Evolutionary conservation across 2,329 filamentous ascomycete genomes (phyloP).

Genomic region (Triangularia verruculosa): DNA sequence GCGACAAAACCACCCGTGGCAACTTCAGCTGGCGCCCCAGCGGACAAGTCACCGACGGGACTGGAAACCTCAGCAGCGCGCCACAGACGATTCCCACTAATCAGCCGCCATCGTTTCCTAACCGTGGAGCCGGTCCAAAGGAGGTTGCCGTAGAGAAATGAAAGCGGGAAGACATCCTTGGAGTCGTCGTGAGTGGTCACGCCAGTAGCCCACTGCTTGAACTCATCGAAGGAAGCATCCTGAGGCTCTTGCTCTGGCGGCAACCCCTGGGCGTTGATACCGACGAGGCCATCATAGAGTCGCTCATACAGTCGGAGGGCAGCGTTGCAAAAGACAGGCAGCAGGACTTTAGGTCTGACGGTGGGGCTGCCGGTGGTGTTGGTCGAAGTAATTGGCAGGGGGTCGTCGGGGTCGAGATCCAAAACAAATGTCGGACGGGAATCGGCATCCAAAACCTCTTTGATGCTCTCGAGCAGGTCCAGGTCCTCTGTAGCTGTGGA

Average conservation of each 20-base stretch:
- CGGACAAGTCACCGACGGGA: slow-evolving; percentile 29
- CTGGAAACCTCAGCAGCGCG: slow-evolving; percentile 22
- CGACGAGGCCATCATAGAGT: slow-evolving; percentile 32
- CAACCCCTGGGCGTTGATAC: slow-evolving; percentile 10
- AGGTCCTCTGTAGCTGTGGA: not conserved
- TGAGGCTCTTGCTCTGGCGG: not conserved
- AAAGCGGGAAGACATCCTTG: slow-evolving; percentile 43
- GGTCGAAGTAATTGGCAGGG: slow-evolving; percentile 8
- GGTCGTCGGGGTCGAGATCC: slow-evolving; percentile 38
- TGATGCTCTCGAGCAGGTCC: slow-evolving; percentile 15
- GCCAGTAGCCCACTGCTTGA: slow-evolving; percentile 41
- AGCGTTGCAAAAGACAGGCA: slow-evolving; percentile 37
- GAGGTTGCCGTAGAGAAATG: slow-evolving; percentile 35
- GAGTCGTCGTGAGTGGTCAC: slow-evolving; percentile 43
- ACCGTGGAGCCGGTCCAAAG: slow-evolving; percentile 41
- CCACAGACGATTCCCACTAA: slow-evolving; percentile 42
- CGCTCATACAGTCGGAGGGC: slow-evolving; percentile 35
- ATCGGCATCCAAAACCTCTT: slow-evolving; percentile 37
- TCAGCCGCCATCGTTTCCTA: slow-evolving; percentile 38
- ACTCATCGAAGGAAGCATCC: slow-evolving; percentile 34
- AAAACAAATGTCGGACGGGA: slow-evolving; percentile 39
- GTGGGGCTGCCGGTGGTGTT: slow-evolving; percentile 8
- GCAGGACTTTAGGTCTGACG: slow-evolving; percentile 24
- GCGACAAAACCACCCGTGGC: slow-evolving; percentile 22
- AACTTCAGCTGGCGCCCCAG: slow-evolving; percentile 24